phyloP scores from a whole-genome alignment of 2,329 filamentous ascomycete genomes.

The Calycina herbarum region DNA sequence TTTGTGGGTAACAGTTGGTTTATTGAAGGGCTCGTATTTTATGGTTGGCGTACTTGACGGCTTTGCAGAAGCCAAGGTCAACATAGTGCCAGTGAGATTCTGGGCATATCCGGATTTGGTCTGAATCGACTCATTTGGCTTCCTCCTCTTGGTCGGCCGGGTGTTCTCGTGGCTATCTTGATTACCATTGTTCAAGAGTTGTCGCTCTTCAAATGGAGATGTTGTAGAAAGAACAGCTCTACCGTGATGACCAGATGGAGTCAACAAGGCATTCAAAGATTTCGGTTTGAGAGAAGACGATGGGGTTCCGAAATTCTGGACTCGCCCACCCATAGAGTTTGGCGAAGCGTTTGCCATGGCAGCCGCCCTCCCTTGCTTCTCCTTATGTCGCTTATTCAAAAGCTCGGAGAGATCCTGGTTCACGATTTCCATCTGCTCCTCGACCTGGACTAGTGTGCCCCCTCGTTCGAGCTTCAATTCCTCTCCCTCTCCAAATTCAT shows the following conservation, averaged over 20 bases:
- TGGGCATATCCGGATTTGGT: slow-evolving; percentile 52
- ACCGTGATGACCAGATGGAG: slow-evolving; percentile 62
- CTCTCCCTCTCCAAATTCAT: slow-evolving; percentile 75
- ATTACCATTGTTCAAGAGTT: slow-evolving; percentile 33
- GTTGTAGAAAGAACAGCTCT: slow-evolving; percentile 56
- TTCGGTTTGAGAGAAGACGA: slow-evolving; percentile 54
- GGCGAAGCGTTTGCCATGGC: slow-evolving; percentile 35
- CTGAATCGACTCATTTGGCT: slow-evolving; percentile 40
- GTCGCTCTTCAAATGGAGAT: slow-evolving; percentile 66
- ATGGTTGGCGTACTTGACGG: slow-evolving; percentile 30
- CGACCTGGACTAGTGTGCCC: slow-evolving; percentile 76
- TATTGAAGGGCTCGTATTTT: slow-evolving; percentile 29
- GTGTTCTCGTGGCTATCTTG: slow-evolving; percentile 29
- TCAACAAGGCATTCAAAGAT: slow-evolving; percentile 63
- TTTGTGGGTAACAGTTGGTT: slow-evolving; percentile 11
- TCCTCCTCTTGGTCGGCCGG: slow-evolving; percentile 45
- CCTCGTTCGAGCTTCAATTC: slow-evolving; percentile 77
- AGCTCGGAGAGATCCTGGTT: slow-evolving; percentile 78
- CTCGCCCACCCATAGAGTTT: slow-evolving; percentile 22
- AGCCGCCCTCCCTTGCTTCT: slow-evolving; percentile 51
- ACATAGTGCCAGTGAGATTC: slow-evolving; percentile 49
- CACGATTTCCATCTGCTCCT: slow-evolving; percentile 68
- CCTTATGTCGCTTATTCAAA: slow-evolving; percentile 66
- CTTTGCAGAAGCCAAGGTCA: slow-evolving; percentile 43
- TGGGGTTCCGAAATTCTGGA: slow-evolving; percentile 31